Evolutionary conservation across 495 filamentous ascomycete species (phyloP), one percentile per base, ranked within the genome.

Genomic region (Penicillium cinerascens): DNA sequence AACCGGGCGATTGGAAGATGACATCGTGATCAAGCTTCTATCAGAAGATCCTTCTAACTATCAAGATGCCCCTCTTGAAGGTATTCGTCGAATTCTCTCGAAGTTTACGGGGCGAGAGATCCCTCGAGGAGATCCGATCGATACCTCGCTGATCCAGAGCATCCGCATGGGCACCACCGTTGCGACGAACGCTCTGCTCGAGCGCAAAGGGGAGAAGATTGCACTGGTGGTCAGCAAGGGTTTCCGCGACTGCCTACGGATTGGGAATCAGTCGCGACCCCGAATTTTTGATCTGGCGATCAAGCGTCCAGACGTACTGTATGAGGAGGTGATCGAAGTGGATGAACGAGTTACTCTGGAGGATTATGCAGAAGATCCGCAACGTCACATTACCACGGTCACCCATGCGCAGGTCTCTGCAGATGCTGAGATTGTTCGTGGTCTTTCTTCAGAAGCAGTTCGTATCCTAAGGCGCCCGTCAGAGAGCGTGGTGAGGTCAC

Each of bases 151-250:
- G 17, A 95, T 95, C 57, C 79, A 88, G 44, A 87, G 82, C 37
- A 89, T 90, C 59, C 84, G 87, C 47, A 91, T 91, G 87, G 88
- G 88, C 10, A 92, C 88, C 11, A 92, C 88, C 1, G 88, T 92
- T 21, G 88, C 87, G 2, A 92, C 88, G 6, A 91, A 92, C 59
- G 88, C 88, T 23, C 68, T 97, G 42, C 76, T 97, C 0, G 92
- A 97, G 67, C 72, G 92, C 35, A 96, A 97, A 70, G 92, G 92
- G 3, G 90, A 95, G 70, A 82, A 79, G 59, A 89, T 91, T 58
- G 92, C 87, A 4, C 77, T 97, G 62, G 79, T 96, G 5, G 87
- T 92, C 16, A 96, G 87, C 4, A 84, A 87, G 59, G 91, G 91
- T 0, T 97, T 97, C 74, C 85, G 83, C 49, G 91, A 96, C 64